Percentiles rank a stretch among this genome's conserved stretches.
Evolutionary conservation across 108 stramenopile species (phyloP).

Genomic region (Conticribra weissflogii): DNA sequence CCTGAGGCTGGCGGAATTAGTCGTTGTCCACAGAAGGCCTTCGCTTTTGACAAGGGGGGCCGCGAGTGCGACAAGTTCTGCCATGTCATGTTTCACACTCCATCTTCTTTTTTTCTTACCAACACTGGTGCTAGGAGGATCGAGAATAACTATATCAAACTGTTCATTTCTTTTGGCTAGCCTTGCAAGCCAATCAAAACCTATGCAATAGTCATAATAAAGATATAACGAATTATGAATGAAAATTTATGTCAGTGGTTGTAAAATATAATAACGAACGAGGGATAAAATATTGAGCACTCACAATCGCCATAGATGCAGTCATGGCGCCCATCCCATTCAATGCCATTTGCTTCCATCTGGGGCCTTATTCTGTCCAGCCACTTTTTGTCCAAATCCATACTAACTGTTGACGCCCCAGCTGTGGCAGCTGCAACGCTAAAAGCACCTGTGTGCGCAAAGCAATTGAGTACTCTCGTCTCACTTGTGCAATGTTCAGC

Average conservation of each 20-base stretch:
- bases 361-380: conserved; percentile 76
- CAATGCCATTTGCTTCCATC: conserved; percentile 76
- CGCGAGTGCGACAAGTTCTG: conserved; percentile 73
- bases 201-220: background rate
- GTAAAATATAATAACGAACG: background rate
- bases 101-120: conserved; percentile 82
- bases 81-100: conserved; percentile 82
- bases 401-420: conserved; percentile 66
- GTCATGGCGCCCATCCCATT: conserved; percentile 78
- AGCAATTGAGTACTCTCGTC: conserved; percentile 83
- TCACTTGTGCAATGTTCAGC: conserved; percentile 59
- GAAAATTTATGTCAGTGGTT: background rate
- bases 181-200: conserved; percentile 82
- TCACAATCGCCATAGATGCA: conserved; percentile 85
- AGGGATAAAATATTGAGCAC: conserved; percentile 8
- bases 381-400: conserved; percentile 87
- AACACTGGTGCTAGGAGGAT: conserved; percentile 84
- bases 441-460: conserved; percentile 85
- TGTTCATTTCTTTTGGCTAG: conserved; percentile 80
- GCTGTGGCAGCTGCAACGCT: conserved; percentile 79
- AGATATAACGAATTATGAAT: background rate
- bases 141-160: conserved; percentile 86
- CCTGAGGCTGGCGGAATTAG: conserved; percentile 70
- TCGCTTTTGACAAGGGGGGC: conserved; percentile 76
- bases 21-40: conserved; percentile 77